Evolutionary conservation across 805 yeast genomes (phyloP).

Genomic region (Danielozyma ontarioensis): DNA sequence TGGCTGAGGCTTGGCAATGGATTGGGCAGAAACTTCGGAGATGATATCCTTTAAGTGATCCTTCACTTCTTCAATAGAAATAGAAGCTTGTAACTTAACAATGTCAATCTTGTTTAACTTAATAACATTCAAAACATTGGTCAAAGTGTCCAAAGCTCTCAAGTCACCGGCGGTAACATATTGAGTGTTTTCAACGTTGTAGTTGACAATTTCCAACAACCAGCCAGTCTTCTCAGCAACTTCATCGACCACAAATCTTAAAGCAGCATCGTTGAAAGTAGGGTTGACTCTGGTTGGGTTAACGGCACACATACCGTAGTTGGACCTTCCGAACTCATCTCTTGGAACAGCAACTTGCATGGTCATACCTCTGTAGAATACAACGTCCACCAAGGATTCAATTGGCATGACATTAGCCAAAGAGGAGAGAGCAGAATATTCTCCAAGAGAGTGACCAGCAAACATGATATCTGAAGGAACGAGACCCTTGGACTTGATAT

Average conservation of each 20-base stretch:
- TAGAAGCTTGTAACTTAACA: slow-evolving; percentile 73
- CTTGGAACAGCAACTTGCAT: slow-evolving; percentile 99
- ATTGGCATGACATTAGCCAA: slow-evolving; percentile 98
- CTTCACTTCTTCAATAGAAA: slow-evolving; percentile 84
- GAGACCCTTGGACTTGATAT: slow-evolving; percentile 91
- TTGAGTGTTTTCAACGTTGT: slow-evolving; percentile 96
- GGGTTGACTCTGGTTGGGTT: slow-evolving; percentile 91
- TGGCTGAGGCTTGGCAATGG: slow-evolving; percentile 90
- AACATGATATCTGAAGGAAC: slow-evolving; percentile 90
- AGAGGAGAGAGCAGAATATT: slow-evolving; percentile 95
- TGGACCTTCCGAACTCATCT: slow-evolving; percentile 90
- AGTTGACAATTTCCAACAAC: slow-evolving; percentile 97
- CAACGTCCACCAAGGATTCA: slow-evolving; percentile 94
- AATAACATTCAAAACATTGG: slow-evolving; percentile 88
- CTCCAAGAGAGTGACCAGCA: slow-evolving; percentile 99
- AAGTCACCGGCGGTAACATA: slow-evolving; percentile 99
- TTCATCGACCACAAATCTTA: slow-evolving; percentile 89
- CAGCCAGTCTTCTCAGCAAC: slow-evolving; percentile 80
- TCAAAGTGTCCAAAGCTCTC: slow-evolving; percentile 87
- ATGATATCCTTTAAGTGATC: slow-evolving; percentile 86
- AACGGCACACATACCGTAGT: slow-evolving; percentile 98
- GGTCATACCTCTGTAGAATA: slow-evolving; percentile 99
- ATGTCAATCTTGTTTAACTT: slow-evolving; percentile 93
- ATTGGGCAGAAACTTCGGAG: slow-evolving; percentile 75
- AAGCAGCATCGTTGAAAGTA: slow-evolving; percentile 88